phyloP scores from a whole-genome alignment of 345 rosid genomes.

The Lenwebbia sp. region DNA sequence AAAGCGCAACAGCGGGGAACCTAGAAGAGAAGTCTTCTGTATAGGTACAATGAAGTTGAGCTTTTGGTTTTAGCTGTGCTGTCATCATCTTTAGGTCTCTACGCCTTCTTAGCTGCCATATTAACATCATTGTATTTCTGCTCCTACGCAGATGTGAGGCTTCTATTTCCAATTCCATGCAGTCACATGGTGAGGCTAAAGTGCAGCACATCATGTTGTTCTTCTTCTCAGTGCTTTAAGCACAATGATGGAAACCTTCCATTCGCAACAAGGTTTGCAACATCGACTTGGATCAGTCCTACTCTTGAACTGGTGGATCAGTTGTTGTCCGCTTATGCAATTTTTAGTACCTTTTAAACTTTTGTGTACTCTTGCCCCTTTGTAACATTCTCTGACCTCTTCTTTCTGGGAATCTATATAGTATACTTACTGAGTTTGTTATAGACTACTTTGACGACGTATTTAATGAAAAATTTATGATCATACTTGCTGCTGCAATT shows the following conservation, averaged over 20 bases:
- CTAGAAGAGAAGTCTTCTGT: constrained; percentile 19
- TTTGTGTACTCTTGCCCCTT: background rate
- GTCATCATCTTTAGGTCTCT: background rate
- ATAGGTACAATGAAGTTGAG: constrained; percentile 9
- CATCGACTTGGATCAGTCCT: background rate
- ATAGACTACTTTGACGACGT: background rate
- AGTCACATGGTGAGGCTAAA: background rate
- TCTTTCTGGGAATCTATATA: background rate
- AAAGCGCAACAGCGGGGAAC: constrained; percentile 6
- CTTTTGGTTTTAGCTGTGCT: background rate
- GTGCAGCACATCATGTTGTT: background rate
- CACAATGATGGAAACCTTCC: background rate
- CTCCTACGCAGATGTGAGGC: background rate
- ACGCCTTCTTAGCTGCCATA: background rate
- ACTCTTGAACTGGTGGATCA: background rate
- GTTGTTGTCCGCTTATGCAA: background rate
- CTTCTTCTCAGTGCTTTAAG: background rate
- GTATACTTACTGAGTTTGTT: background rate
- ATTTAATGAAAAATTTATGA: background rate
- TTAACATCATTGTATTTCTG: background rate
- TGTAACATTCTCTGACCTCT: background rate
- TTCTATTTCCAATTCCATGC: background rate
- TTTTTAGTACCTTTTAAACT: background rate
- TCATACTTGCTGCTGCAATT: background rate
- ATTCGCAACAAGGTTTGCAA: background rate